phyloP scores from a whole-genome alignment of 306 rosid species.

The Rosa rugosa region DNA sequence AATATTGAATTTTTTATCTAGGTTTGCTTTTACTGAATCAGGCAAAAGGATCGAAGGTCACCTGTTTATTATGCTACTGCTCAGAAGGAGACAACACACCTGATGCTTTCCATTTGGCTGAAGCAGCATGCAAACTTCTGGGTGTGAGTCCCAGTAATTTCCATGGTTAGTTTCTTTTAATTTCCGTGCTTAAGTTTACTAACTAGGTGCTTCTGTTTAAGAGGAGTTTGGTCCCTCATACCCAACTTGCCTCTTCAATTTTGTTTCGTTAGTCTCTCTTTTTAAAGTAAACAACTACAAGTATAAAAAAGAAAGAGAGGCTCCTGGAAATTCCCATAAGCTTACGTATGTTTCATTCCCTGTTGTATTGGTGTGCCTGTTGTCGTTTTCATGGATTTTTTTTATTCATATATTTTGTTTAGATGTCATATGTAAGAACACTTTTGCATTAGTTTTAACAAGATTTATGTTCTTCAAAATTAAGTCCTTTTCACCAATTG shows the following conservation, averaged over 20 bases:
- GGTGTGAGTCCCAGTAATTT: conserved; percentile 39
- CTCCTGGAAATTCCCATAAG: neutral
- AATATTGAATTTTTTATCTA: neutral
- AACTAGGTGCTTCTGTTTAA: neutral
- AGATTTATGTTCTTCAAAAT: no score
- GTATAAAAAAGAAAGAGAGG: neutral
- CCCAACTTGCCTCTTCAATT: neutral
- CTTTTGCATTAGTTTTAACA: no score
- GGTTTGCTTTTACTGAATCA: conserved; percentile 26
- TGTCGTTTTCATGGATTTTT: no score
- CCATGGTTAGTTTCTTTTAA: conserved; percentile 38
- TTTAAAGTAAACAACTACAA: neutral
- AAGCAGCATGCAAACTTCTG: conserved; percentile 70
- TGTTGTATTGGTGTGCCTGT: neutral
- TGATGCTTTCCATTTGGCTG: conserved; percentile 84
- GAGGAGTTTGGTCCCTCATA: neutral
- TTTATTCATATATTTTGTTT: no score
- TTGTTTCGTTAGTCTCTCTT: neutral
- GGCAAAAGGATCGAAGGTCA: conserved; percentile 91
- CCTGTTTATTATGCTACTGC: conserved; percentile 86
- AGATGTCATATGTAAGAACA: no score
- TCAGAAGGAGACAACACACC: conserved; percentile 92
- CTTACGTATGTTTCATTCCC: neutral
- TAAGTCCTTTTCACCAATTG: no score
- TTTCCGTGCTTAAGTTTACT: neutral